Percentiles rank a stretch among this genome's conserved stretches.
Evolutionary conservation across 495 filamentous ascomycete genomes (phyloP).

Genomic region (Neurospora sublineolata): DNA sequence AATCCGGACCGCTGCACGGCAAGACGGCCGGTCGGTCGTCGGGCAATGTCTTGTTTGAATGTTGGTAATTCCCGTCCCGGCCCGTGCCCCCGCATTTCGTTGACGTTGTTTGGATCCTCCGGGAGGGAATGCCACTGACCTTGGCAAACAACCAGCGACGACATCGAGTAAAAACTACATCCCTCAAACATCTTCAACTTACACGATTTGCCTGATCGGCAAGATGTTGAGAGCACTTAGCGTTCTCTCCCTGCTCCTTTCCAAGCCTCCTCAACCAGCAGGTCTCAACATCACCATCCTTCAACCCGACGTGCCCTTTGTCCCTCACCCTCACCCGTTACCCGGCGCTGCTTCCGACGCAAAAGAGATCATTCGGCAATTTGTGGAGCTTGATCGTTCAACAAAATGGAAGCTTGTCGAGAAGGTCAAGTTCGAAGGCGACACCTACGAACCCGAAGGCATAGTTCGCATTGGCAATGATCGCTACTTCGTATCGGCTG

Average conservation of each 20-base stretch:
- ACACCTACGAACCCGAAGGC: constrained; percentile 29
- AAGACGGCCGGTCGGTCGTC: not conserved
- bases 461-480: constrained; percentile 23
- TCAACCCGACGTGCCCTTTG: constrained; percentile 5
- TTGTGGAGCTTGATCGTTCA: constrained; percentile 17
- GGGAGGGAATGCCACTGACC: not conserved
- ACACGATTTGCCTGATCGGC: not conserved
- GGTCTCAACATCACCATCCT: constrained; percentile 8
- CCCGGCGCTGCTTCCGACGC: constrained; percentile 18
- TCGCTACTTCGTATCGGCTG: constrained; percentile 23
- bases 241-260: not conserved
- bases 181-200: not conserved
- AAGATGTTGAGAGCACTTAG: not conserved
- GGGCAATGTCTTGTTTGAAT: not conserved
- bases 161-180: not conserved
- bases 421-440: constrained; percentile 23
- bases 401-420: constrained; percentile 23
- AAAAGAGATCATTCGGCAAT: constrained; percentile 21
- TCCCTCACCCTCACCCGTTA: constrained; percentile 14
- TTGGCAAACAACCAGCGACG: not conserved
- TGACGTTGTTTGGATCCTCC: not conserved
- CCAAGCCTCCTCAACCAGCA: not conserved
- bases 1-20: not conserved
- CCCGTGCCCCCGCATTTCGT: not conserved
- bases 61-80: not conserved